Evolutionary conservation across 2,329 filamentous ascomycete species (phyloP).

Genomic region (Epichloe typhina): DNA sequence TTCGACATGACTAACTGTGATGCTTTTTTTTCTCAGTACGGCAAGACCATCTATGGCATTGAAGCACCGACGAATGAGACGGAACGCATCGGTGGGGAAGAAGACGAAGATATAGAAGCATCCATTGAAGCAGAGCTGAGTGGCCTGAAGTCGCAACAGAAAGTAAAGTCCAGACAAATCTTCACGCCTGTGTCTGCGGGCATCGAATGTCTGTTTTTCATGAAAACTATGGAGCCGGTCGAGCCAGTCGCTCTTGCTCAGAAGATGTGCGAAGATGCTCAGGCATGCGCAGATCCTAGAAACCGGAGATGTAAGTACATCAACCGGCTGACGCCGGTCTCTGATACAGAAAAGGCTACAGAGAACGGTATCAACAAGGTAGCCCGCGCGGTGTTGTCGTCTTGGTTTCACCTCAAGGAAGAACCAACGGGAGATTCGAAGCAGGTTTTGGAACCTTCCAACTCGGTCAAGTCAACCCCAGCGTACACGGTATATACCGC

Average conservation of each 20-base stretch:
- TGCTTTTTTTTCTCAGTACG: constrained; percentile 37
- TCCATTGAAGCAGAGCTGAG: constrained; percentile 61
- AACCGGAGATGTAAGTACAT: constrained; percentile 41
- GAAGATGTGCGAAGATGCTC: constrained; percentile 42
- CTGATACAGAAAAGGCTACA: constrained; percentile 48
- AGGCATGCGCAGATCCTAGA: constrained; percentile 25
- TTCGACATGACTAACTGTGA: neutral
- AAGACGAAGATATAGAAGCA: constrained; percentile 54
- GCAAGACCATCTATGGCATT: constrained; percentile 46
- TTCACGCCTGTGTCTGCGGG: constrained; percentile 42
- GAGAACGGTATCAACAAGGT: constrained; percentile 55
- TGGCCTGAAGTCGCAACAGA: constrained; percentile 35
- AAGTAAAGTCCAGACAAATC: constrained; percentile 28
- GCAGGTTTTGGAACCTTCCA: neutral
- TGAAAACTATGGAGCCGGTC: constrained; percentile 41
- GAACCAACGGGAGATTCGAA: constrained; percentile 9
- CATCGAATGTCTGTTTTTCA: constrained; percentile 51
- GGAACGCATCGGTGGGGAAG: constrained; percentile 27
- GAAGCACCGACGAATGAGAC: constrained; percentile 22
- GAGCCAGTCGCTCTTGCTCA: constrained; percentile 41
- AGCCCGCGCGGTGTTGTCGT: constrained; percentile 46
- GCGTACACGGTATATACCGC: constrained; percentile 28
- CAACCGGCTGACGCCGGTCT: constrained; percentile 43
- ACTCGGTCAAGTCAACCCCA: constrained; percentile 7
- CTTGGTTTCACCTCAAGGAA: constrained; percentile 42